A percentile compares a stretch with the other conserved stretches of the same genome.
These are phyloP conservation scores for Herpetospermum pedunculosum DNA, from an alignment of 306 rosid genomes.

Conservation along the genomic window DNA sequence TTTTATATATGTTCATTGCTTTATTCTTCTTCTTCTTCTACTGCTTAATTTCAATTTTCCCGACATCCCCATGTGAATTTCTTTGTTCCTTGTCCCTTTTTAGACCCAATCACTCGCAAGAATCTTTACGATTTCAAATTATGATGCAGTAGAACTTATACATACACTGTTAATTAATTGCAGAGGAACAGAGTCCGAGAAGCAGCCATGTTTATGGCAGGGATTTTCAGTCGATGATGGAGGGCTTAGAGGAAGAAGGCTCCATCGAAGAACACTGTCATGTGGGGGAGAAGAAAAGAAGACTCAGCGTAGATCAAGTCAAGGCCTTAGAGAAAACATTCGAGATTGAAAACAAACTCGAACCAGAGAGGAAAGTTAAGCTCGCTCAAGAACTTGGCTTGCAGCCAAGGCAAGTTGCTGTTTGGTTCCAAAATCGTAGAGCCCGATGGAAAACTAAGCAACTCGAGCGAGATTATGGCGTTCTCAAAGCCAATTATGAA, in stretches of 20 bases:
- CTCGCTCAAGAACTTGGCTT: conserved; percentile 86
- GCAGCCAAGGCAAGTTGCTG: conserved; percentile 91
- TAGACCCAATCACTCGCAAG: background rate
- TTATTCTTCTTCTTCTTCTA: background rate
- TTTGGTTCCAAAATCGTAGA: conserved; percentile 97
- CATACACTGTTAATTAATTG: no score
- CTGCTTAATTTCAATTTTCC: background rate
- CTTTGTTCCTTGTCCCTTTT: background rate
- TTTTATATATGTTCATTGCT: background rate
- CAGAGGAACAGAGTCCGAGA: conserved; percentile 21
- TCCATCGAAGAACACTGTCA: conserved; percentile 45
- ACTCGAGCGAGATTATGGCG: conserved; percentile 75
- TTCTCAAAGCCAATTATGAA: conserved; percentile 62
- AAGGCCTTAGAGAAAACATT: conserved; percentile 94
- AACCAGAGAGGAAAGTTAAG: conserved; percentile 79
- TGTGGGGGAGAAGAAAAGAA: conserved; percentile 64
- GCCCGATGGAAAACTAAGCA: conserved; percentile 98
- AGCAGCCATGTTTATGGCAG: conserved; percentile 34
- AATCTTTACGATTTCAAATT: background rate
- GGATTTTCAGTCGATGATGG: conserved; percentile 62
- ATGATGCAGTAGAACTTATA: no score
- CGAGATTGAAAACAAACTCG: conserved; percentile 92
- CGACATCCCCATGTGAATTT: conserved; percentile 3
- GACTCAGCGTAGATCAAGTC: conserved; percentile 73
- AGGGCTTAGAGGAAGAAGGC: conserved; percentile 85